Percentiles rank a stretch among this genome's conserved stretches.
phyloP scores from a whole-genome alignment of 768 basidiomycete species.

The Leccinellum rugosiceps region DNA sequence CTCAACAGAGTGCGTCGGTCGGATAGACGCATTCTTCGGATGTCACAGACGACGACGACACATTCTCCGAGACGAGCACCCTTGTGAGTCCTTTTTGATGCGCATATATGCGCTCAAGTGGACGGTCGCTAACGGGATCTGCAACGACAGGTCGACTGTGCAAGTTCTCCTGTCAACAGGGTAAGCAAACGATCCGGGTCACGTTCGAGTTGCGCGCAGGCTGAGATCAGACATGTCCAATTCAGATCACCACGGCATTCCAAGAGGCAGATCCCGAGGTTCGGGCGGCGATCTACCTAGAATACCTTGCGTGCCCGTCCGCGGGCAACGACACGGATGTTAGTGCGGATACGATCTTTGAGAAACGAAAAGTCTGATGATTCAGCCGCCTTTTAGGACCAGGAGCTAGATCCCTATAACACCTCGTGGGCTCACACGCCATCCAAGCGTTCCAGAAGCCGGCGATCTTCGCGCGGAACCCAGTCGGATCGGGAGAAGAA shows the following conservation, averaged over 20 bases:
- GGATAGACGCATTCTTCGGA: not conserved
- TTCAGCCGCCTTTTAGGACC: not conserved
- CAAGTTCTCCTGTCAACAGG: not conserved
- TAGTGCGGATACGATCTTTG: not conserved
- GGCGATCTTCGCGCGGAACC: not conserved
- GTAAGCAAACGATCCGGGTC: not conserved
- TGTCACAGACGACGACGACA: not conserved
- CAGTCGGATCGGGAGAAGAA: not conserved
- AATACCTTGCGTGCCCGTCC: conserved; percentile 5
- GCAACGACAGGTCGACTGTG: not conserved
- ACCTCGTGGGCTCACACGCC: conserved; percentile 34
- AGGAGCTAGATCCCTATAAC: conserved; percentile 38
- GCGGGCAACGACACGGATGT: not conserved
- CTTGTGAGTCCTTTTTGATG: conserved; percentile 7
- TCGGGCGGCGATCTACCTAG: conserved; percentile 9
- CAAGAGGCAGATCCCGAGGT: not conserved
- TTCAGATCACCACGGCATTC: conserved; percentile 16
- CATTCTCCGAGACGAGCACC: conserved; percentile 14
- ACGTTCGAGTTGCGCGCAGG: not conserved
- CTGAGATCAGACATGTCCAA: not conserved
- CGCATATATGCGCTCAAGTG: not conserved
- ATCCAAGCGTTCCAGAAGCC: not conserved
- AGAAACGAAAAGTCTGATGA: not conserved
- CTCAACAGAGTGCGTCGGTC: not conserved
- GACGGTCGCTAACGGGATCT: not conserved